phyloP scores from a whole-genome alignment of 805 yeast species.

The Candida sithepensis region DNA sequence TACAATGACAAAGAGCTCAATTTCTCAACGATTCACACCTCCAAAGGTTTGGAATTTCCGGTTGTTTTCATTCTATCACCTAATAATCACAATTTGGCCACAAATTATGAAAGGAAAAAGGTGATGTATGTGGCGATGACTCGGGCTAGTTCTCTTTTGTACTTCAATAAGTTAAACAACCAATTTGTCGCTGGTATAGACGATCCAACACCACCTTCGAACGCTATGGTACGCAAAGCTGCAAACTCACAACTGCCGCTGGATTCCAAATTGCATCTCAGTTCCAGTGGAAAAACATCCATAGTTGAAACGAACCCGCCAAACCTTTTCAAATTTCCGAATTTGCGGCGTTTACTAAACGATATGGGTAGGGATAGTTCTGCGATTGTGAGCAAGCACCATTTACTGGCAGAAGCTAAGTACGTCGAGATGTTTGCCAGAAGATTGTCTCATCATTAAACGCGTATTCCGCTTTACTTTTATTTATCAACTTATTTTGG shows the following conservation, averaged over 20 bases:
- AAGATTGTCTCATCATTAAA: conserved; percentile 8
- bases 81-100: conserved; percentile 14
- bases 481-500: conserved; percentile 25
- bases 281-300: not conserved
- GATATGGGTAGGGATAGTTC: conserved; percentile 17
- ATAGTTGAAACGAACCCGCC: conserved; percentile 11
- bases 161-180: conserved; percentile 28
- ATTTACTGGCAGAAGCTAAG: not conserved
- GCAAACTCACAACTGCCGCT: not conserved
- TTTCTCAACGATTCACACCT: conserved; percentile 66
- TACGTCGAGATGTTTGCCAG: conserved; percentile 1
- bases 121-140: conserved; percentile 64
- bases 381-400: not conserved
- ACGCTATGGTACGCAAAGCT: too few relatives aligned
- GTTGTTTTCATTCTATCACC: conserved; percentile 49
- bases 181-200: conserved; percentile 22
- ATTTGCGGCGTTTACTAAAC: conserved; percentile 6
- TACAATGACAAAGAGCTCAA: conserved; percentile 37
- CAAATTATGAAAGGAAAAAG: conserved; percentile 33
- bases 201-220: not conserved
- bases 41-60: conserved; percentile 74
- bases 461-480: conserved; percentile 7
- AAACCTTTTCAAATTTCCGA: conserved; percentile 7
- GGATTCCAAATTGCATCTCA: too few relatives aligned
- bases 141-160: conserved; percentile 50